A percentile compares a stretch with the other conserved stretches of the same genome.
These are phyloP conservation scores for Pseudocercospora vitis DNA, from an alignment of 2,329 filamentous ascomycete species.

Conservation along the genomic window DNA sequence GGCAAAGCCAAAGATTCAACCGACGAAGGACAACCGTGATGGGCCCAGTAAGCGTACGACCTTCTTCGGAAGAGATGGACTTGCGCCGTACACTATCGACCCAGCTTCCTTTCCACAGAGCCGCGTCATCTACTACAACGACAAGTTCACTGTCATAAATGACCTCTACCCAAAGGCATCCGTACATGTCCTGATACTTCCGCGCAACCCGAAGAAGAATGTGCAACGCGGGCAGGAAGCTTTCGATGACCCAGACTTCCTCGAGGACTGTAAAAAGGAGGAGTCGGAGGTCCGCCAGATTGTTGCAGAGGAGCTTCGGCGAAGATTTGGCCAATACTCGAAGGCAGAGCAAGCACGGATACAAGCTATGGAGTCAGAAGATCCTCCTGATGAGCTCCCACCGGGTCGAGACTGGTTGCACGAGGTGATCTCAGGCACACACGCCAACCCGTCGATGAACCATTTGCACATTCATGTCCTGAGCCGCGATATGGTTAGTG, in stretches of 20 bases:
- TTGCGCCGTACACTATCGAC: slow-evolving; percentile 65
- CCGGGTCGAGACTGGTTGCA: slow-evolving; percentile 73
- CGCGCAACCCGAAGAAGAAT: slow-evolving; percentile 63
- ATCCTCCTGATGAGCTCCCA: slow-evolving; percentile 54
- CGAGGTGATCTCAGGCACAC: slow-evolving; percentile 76
- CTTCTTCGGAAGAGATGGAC: slow-evolving; percentile 58
- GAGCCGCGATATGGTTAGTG: slow-evolving; percentile 73
- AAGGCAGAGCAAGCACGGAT: slow-evolving; percentile 62
- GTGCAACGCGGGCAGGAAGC: slow-evolving; percentile 73
- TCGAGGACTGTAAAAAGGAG: slow-evolving; percentile 62
- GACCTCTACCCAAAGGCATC: slow-evolving; percentile 85
- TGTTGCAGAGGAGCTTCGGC: slow-evolving; percentile 72
- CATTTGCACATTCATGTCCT: slow-evolving; percentile 90
- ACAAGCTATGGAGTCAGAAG: slow-evolving; percentile 57
- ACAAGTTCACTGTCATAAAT: slow-evolving; percentile 72
- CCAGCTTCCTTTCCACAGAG: slow-evolving; percentile 61
- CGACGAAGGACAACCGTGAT: slow-evolving; percentile 28
- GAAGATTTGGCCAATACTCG: slow-evolving; percentile 65
- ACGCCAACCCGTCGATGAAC: slow-evolving; percentile 86
- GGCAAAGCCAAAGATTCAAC: slow-evolving; percentile 37
- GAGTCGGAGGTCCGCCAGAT: slow-evolving; percentile 61
- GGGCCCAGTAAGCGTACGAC: slow-evolving; percentile 32
- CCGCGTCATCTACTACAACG: slow-evolving; percentile 64
- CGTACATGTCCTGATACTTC: slow-evolving; percentile 84
- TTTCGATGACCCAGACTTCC: slow-evolving; percentile 69